Evolutionary conservation across 441 rosid genomes (phyloP), one percentile per base, ranked within the genome.

Genomic region (Erodium moschatum): DNA sequence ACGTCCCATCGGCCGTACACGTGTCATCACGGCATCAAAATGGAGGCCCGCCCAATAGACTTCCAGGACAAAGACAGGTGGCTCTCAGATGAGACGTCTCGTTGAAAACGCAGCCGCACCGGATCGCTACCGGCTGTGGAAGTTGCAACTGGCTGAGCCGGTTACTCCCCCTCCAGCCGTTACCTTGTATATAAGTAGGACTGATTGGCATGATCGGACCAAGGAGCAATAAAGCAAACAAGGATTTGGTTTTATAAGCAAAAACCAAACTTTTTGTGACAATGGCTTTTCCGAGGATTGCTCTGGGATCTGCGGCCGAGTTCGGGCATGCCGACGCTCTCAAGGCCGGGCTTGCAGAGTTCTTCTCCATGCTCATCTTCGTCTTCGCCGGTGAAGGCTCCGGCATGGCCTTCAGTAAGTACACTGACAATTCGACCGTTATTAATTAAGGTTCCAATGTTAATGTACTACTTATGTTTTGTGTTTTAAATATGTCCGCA

Each of bases 291-390:
- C 60, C 82, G 12, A 58, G 70, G 44, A 73, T 80, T 8, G 75
- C 81, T 15, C 9, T 82, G 8, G 84, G 82, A 29, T 67, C 81
- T 7, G 67, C 74, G 3, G 65, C 77, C 6, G 82, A 80, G 67
- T 16, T 73, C 42, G 73, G 82, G 68, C 83, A 70, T 19, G 63
- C 74, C 33, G 82, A 80, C 24, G 76, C 82, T 20, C 79, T 80
- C 69, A 74, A 40, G 69, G 84, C 84, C 9, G 86, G 75, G 19
- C 79, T 80, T 0, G 84, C 86, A 0, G 84, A 82, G 74, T 82
- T 82, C 67, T 78, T 82, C 46, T 82, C 31, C 31, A 4, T 29
- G 3, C 31, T 29, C 3, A 29, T 29, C 31, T 29, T 29, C 31
- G 31, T 29, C 31, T 29, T 29, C 31, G 31, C 31, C 31, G 31